A percentile compares a stretch with the other conserved stretches of the same genome.
These are phyloP conservation scores for Aspergillus intermedius DNA, from an alignment of 2,329 filamentous ascomycete genomes.

Conservation along the genomic window DNA sequence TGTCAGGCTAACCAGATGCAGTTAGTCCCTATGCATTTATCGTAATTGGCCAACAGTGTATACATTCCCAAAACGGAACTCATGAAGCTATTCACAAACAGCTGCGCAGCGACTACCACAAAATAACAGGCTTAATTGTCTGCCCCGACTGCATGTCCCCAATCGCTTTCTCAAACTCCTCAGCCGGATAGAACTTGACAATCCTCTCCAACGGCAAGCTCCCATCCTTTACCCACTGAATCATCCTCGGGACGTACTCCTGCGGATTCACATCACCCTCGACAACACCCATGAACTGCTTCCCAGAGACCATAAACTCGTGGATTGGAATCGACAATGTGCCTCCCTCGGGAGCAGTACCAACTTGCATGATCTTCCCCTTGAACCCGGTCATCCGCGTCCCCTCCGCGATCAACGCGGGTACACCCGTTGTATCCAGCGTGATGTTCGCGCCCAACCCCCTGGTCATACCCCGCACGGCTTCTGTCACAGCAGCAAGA, in stretches of 20 bases:
- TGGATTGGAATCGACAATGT: constrained; percentile 40
- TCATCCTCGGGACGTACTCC: constrained; percentile 42
- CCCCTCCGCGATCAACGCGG: constrained; percentile 37
- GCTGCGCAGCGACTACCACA: constrained; percentile 18
- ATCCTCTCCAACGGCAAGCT: constrained; percentile 44
- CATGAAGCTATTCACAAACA: constrained; percentile 5
- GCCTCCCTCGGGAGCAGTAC: constrained; percentile 40
- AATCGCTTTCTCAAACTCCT: constrained; percentile 19
- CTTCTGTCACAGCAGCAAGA: neutral
- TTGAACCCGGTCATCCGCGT: constrained; percentile 39
- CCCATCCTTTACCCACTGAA: constrained; percentile 44
- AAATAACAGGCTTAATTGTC: constrained; percentile 25
- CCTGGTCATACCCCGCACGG: constrained; percentile 17
- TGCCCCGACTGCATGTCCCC: constrained; percentile 20
- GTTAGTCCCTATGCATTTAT: neutral
- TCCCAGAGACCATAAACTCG: constrained; percentile 43
- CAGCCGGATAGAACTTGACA: constrained; percentile 39
- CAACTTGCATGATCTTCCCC: constrained; percentile 48
- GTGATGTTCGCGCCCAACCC: constrained; percentile 39
- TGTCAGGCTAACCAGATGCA: neutral
- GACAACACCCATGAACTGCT: constrained; percentile 44
- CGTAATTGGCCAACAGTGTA: neutral
- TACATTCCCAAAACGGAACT: neutral
- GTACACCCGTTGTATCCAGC: constrained; percentile 47
- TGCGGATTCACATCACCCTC: constrained; percentile 40